phyloP scores from a whole-genome alignment of 805 yeast genomes.

The Teunomyces pallodes region DNA sequence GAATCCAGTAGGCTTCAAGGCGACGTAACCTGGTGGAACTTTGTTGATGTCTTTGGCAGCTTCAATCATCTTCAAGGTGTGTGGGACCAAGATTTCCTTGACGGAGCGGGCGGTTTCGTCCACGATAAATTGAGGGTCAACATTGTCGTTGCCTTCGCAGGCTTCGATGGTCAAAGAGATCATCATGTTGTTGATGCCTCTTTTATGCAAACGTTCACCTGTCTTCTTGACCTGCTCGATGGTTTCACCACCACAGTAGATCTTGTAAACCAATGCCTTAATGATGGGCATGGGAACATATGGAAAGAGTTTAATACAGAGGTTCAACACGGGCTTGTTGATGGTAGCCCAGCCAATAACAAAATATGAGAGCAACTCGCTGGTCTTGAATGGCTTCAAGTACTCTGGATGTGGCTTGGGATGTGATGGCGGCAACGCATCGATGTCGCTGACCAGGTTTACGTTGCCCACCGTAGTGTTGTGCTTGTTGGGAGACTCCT shows the following conservation, averaged over 20 bases:
- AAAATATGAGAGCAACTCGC: conserved; percentile 61
- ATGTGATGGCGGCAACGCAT: conserved; percentile 1
- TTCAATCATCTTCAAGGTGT: conserved; percentile 58
- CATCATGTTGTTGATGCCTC: conserved; percentile 94
- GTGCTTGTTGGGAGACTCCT: conserved; percentile 21
- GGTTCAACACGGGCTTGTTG: conserved; percentile 57
- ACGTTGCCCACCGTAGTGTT: conserved; percentile 15
- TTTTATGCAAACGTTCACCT: conserved; percentile 59
- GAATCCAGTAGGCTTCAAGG: conserved; percentile 90
- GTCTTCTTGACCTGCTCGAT: conserved; percentile 67
- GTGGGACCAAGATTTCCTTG: conserved; percentile 65
- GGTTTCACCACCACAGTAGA: conserved; percentile 89
- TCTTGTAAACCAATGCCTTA: conserved; percentile 70
- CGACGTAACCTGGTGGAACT: conserved; percentile 89
- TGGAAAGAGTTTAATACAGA: conserved; percentile 67
- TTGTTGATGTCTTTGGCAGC: conserved; percentile 48
- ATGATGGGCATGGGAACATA: conserved; percentile 70
- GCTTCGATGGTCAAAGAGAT: conserved; percentile 91
- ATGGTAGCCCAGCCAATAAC: conserved; percentile 69
- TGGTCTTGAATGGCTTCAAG: conserved; percentile 50
- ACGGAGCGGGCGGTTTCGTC: conserved; percentile 65
- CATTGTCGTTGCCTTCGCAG: conserved; percentile 70
- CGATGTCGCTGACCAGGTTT: conserved; percentile 3
- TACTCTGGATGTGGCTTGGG: conserved; percentile 24
- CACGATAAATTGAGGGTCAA: conserved; percentile 59